Evolutionary conservation across 257 asterid species (phyloP).

Genomic region (Schizonepeta tenuifolia): DNA sequence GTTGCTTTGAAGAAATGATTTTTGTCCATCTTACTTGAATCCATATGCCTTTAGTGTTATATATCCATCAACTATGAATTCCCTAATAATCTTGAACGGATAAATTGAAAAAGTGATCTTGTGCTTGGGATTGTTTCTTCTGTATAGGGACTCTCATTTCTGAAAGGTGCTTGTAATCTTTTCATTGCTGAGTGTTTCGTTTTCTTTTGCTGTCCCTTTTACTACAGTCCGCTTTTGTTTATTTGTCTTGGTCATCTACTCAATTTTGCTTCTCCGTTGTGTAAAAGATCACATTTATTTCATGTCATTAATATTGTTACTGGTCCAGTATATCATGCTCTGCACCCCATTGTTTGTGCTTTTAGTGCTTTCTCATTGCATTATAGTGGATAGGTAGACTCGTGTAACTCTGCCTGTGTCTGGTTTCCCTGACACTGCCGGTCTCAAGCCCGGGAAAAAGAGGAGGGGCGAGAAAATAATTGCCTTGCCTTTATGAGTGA

Average conservation of each 20-base stretch:
- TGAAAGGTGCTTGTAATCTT: too few relatives aligned
- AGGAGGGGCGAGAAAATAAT: constrained; percentile 17
- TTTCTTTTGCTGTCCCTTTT: too few relatives aligned
- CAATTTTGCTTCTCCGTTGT: background rate
- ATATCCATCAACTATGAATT: too few relatives aligned
- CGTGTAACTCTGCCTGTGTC: constrained; percentile 35
- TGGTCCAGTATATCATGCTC: background rate
- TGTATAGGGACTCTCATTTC: too few relatives aligned
- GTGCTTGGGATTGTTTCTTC: too few relatives aligned
- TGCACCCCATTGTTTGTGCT: background rate
- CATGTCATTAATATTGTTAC: background rate
- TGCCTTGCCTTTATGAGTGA: background rate
- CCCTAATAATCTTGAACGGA: too few relatives aligned
- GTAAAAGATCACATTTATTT: background rate
- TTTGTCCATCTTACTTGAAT: too few relatives aligned
- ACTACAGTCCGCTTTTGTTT: too few relatives aligned
- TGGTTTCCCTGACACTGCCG: constrained; percentile 23
- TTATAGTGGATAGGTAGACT: constrained; percentile 5
- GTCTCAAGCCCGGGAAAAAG: constrained; percentile 39
- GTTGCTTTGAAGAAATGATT: too few relatives aligned
- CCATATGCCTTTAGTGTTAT: too few relatives aligned
- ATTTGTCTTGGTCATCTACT: background rate
- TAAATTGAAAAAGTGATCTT: too few relatives aligned
- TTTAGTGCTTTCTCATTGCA: background rate
- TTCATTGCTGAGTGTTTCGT: too few relatives aligned